Evolutionary conservation across 2,329 filamentous ascomycete species (phyloP), one percentile per base, ranked within the genome.

Genomic region (Lojkania enalia): DNA sequence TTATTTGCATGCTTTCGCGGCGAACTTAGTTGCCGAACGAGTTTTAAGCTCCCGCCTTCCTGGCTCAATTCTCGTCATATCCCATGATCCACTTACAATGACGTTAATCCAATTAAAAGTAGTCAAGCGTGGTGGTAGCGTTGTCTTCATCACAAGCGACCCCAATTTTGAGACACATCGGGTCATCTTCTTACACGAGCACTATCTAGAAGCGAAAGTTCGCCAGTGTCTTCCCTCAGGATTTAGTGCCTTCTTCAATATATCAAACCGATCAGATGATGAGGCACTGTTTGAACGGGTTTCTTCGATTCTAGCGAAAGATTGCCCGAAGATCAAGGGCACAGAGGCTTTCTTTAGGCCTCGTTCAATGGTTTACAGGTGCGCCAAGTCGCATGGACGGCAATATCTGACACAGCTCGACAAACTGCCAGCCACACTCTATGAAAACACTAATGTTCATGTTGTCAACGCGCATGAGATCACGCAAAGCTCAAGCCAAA

Each of bases 131-230:
- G 33, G 18, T 4, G 38, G 35, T 12, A 33, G 20, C n/a, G 31
- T 54, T 5, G 16, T 32, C 1, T 48, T 52, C 16, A 30, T 52
- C 16, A 48, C 51, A 13, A 49, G 42, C 15, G 13, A 33, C 12
- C 23, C 33, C 13, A n/a, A 25, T 5, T 19, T 39, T n/a, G 38
- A 35, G 16, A 36, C 14, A 3, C 18, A 36, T 4, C 14, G 16
- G 7, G 46, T 33, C 9, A 42, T 29, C 2, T 48, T 40, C 15
- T 14, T 54, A 4, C 40, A 49, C 16, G 40, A 16, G 5, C 18
- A 46, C 20, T 35, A 14, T 20, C 13, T 46, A 25, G 43, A 54
- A 16, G 4, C 47, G 4, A 38, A 11, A 2, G 23, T 54, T 5
- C 32, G 40, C 3, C 27, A 42, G 4, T 36, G 16, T 7, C 32